A percentile compares a stretch with the other conserved stretches of the same genome.
These are phyloP conservation scores for Mercurialis annua DNA, from an alignment of 345 rosid species.

Conservation along the genomic window DNA sequence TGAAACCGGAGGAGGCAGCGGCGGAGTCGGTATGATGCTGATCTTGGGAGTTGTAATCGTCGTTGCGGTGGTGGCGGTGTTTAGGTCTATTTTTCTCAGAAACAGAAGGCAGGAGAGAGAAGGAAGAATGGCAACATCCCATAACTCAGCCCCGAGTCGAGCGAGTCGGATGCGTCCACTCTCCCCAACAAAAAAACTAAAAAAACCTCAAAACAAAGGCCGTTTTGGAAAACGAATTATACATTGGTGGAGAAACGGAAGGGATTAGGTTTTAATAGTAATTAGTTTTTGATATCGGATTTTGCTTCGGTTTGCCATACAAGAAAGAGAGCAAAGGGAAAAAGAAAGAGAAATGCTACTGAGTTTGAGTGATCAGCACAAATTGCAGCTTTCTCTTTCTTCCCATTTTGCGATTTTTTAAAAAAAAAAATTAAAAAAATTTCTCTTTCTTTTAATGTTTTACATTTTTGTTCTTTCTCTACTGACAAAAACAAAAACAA, in stretches of 20 bases:
- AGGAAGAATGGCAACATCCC: constrained; percentile 30
- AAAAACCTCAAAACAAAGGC: no score
- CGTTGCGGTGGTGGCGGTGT: background rate
- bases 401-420: constrained; percentile 8
- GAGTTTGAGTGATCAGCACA: constrained; percentile 16
- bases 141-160: constrained; percentile 22
- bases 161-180: background rate
- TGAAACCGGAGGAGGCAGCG: constrained; percentile 19
- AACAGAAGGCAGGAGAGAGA: background rate
- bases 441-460: background rate
- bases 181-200: background rate
- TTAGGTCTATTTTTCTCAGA: background rate
- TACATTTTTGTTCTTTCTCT: constrained; percentile 11
- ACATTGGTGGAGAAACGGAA: background rate
- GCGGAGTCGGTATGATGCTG: background rate
- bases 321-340: background rate
- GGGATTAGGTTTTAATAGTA: background rate
- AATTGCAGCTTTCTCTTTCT: constrained; percentile 23
- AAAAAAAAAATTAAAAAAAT: background rate
- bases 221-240: constrained; percentile 6
- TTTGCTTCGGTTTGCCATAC: no score
- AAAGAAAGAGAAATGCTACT: constrained; percentile 13
- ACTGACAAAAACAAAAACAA: constrained; percentile 37
- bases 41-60: background rate
- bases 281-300: background rate